Base-by-base conservation (phyloP, 176 grass and related monocot species). In the Aegilops longissima region DNA sequence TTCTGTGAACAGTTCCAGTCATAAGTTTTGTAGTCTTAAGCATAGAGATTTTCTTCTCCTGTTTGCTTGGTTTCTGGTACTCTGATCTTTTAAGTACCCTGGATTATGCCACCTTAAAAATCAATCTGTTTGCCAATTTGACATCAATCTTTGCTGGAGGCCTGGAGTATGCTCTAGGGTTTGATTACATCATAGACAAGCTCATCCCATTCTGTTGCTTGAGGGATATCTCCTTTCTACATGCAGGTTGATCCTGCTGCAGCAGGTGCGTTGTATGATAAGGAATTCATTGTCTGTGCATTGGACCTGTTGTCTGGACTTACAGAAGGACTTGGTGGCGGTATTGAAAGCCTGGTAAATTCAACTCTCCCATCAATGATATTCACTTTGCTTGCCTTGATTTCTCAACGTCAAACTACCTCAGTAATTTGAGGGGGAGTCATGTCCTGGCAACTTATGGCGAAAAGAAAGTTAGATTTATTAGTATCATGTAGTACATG, bases 281-380 rank as follows among this genome's bases (percentile, higher is more conserved):
- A 91, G 81, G 97, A 98, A 63, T 98, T 98, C 76, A 80, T 96
- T 88, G 90, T 98, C 36, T 98, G 97, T 78, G 92, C 97, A 0
- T 79, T 98, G 84, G 97, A 98, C 54, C 66, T 98, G 39, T 82
- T 98, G 84, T 98, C 97, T 70, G 96, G 97, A 56, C 92, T 98
- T 78, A 84, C 88, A 54, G 97, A 96, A 93, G 94, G 93, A 24
- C 90, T 98, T 73, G 92, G 92, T 0, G 35, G 90, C 12, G 82
- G 94, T 70, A 87, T 98, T 13, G 97, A 98, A 91, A 98, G 90
- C 49, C 87, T 98, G 87, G 97, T 98, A 96, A 87, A 44, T 61
- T 80, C 34, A 88, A 82, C 82, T 75, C 9, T 77, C 86, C 40
- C 56, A 23, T 59, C 81, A 62, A 13, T 62, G 69, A 14, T 9